These are phyloP conservation scores for Musa balbisiana DNA, from an alignment of 202 grass and related monocot species.

Conservation along the genomic window DNA sequence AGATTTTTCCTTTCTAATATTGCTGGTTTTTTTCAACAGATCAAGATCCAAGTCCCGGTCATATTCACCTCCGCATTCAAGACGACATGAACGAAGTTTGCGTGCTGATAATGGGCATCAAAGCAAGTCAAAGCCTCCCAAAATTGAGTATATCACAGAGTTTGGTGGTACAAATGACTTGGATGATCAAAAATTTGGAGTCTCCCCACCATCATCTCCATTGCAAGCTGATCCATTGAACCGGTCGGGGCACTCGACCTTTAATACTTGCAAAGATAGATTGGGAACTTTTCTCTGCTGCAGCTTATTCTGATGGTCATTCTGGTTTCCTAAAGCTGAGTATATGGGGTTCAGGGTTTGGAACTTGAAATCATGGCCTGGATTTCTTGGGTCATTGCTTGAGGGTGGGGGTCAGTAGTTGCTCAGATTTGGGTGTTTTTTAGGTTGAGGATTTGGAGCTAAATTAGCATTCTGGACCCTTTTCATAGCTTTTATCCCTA, in stretches of 20 bases:
- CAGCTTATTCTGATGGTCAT: conserved; percentile 33
- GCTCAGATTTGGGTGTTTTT: background rate
- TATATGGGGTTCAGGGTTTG: conserved; percentile 27
- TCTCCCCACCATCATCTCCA: conserved; percentile 95
- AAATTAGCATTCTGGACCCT: background rate
- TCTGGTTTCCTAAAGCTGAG: conserved; percentile 35
- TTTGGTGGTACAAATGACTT: conserved; percentile 71
- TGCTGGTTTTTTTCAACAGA: conserved; percentile 19
- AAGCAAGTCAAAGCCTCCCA: conserved; percentile 67
- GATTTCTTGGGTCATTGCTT: conserved; percentile 3
- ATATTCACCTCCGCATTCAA: conserved; percentile 67
- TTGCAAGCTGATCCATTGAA: conserved; percentile 64
- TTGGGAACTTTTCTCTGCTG: conserved; percentile 51
- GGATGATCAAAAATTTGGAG: conserved; percentile 43
- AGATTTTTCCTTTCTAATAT: conserved; percentile 11
- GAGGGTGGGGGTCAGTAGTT: background rate
- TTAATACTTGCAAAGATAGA: conserved; percentile 76
- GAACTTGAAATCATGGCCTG: conserved; percentile 26
- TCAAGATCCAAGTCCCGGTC: conserved; percentile 77
- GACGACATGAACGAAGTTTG: conserved; percentile 44
- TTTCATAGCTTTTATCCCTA: background rate
- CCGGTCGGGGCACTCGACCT: conserved; percentile 91
- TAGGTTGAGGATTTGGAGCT: background rate
- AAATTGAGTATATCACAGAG: conserved; percentile 96
- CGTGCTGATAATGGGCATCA: conserved; percentile 61